These are phyloP conservation scores for Trichoderma gracile DNA, from an alignment of 2,329 filamentous ascomycete genomes.

Conservation along the genomic window DNA sequence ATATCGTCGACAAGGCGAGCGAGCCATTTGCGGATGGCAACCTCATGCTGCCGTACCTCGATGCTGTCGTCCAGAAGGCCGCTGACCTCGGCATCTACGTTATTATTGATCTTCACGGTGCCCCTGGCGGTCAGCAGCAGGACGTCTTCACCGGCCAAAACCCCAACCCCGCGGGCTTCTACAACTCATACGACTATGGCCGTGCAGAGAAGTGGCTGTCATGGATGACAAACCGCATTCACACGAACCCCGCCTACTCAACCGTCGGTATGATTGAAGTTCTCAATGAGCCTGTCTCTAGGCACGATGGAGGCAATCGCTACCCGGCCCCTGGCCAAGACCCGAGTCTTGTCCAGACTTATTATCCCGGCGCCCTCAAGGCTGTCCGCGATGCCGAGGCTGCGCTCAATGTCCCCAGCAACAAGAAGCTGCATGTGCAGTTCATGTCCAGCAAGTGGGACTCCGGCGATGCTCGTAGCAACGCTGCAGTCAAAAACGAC, in stretches of 20 bases:
- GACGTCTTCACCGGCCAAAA: constrained; percentile 48
- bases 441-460: constrained; percentile 54
- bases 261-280: constrained; percentile 61
- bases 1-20: constrained; percentile 46
- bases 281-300: constrained; percentile 49
- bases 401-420: constrained; percentile 27
- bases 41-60: constrained; percentile 37
- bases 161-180: constrained; percentile 51
- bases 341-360: constrained; percentile 29
- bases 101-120: constrained; percentile 44
- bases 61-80: constrained; percentile 37
- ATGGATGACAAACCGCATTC: constrained; percentile 56
- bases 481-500: constrained; percentile 35
- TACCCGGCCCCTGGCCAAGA: constrained; percentile 33
- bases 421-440: constrained; percentile 46
- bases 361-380: constrained; percentile 31
- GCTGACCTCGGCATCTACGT: constrained; percentile 39
- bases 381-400: constrained; percentile 32
- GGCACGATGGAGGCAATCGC: constrained; percentile 28
- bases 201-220: constrained; percentile 55
- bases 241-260: constrained; percentile 49
- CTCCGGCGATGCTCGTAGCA: constrained; percentile 41
- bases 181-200: constrained; percentile 55
- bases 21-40: constrained; percentile 49
- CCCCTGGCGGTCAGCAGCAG: constrained; percentile 48